phyloP scores from a whole-genome alignment of 768 basidiomycete genomes.

The Epithele typhae region DNA sequence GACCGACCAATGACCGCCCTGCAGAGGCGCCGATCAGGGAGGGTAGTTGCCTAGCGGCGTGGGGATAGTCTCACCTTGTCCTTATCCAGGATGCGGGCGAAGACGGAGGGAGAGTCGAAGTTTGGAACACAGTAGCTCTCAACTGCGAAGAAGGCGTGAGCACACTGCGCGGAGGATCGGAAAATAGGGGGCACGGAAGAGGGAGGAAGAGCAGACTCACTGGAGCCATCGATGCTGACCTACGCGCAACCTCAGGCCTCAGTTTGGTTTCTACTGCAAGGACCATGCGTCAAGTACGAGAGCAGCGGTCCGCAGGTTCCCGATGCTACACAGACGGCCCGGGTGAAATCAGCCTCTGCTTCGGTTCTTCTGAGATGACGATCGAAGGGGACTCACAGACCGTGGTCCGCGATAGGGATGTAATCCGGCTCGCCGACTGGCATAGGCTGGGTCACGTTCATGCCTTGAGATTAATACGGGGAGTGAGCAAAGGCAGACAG shows the following conservation, averaged over 20 bases:
- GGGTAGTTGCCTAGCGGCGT: no score
- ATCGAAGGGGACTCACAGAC: conserved; percentile 46
- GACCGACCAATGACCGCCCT: conserved; percentile 91
- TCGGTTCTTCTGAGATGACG: background rate
- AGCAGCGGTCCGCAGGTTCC: conserved; percentile 80
- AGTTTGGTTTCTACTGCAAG: background rate
- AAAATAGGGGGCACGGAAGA: no score
- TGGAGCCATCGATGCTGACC: conserved; percentile 78
- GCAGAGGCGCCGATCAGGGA: background rate
- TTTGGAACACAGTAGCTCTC: conserved; percentile 92
- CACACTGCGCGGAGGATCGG: no score
- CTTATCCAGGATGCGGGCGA: conserved; percentile 86
- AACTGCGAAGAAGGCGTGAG: no score
- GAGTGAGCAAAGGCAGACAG: no score
- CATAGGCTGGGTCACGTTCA: conserved; percentile 57
- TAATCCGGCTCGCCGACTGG: conserved; percentile 59
- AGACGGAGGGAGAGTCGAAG: conserved; percentile 92
- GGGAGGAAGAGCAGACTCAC: conserved; percentile 35
- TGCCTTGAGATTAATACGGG: conserved; percentile 12
- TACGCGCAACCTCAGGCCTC: conserved; percentile 15
- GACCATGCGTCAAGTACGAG: conserved; percentile 35
- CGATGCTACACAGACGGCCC: conserved; percentile 49
- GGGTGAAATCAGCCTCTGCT: background rate
- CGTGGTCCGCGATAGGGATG: conserved; percentile 75
- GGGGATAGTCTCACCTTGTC: conserved; percentile 43